Conservation (phyloP, 2,329 filamentous ascomycete species). For the Alternaria sp. region DNA sequence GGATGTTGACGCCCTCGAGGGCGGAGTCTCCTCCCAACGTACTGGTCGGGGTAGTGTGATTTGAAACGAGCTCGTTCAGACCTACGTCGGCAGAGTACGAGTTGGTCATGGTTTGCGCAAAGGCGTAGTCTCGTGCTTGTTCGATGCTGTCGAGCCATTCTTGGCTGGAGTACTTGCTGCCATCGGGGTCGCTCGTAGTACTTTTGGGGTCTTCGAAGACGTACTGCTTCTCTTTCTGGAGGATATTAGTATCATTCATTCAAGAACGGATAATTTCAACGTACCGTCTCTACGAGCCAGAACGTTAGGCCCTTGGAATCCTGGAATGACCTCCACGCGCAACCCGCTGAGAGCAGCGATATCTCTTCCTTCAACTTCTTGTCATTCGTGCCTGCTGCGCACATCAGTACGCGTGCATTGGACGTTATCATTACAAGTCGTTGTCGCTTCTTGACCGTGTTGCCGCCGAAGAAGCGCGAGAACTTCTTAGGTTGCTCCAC, state of each 20-base stretch:
- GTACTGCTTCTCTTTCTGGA: slow-evolving; percentile 84
- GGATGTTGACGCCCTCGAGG: slow-evolving; percentile 58
- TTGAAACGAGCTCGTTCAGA: slow-evolving; percentile 57
- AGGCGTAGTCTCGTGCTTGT: slow-evolving; percentile 82
- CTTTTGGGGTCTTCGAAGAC: slow-evolving; percentile 93
- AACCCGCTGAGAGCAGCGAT: slow-evolving; percentile 78
- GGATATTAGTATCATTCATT: slow-evolving; percentile 4
- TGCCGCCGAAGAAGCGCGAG: slow-evolving; percentile 90
- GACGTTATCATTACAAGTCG: slow-evolving; percentile 95
- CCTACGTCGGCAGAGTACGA: slow-evolving; percentile 67
- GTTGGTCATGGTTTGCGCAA: slow-evolving; percentile 73
- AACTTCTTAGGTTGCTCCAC: slow-evolving; percentile 80
- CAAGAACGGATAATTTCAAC: slow-evolving; percentile 49
- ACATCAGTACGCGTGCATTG: slow-evolving; percentile 86
- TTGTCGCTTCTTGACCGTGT: slow-evolving; percentile 89
- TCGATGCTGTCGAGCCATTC: slow-evolving; percentile 94
- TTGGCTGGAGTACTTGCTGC: slow-evolving; percentile 74
- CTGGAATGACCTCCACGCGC: slow-evolving; percentile 78
- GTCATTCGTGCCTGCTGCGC: slow-evolving; percentile 90
- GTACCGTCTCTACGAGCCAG: slow-evolving; percentile 93
- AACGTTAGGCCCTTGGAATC: slow-evolving; percentile 88
- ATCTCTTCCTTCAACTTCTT: slow-evolving; percentile 95
- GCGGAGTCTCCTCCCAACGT: slow-evolving; percentile 68
- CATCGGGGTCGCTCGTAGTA: slow-evolving; percentile 68
- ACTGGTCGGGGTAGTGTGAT: slow-evolving; percentile 78